Evolutionary conservation across 345 rosid genomes (phyloP).

Genomic region (Eucalyptus dawsonii): DNA sequence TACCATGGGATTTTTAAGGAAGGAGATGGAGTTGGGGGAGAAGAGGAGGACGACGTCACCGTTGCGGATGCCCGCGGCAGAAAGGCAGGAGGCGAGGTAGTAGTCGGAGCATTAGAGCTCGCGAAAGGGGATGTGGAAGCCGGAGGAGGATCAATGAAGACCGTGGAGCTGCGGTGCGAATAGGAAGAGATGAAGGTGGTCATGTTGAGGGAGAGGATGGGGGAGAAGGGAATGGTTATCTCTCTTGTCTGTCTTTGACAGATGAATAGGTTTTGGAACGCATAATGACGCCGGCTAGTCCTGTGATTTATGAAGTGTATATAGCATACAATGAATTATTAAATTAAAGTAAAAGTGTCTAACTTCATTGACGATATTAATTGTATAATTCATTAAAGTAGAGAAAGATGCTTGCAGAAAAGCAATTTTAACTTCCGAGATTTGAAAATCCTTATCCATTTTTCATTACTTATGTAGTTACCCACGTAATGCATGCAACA

Average conservation of each 20-base stretch:
- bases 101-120: background rate
- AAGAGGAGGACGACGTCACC: background rate
- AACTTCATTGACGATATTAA: background rate
- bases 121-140: background rate
- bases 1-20: accelerated
- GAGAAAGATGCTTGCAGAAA: background rate
- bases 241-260: background rate
- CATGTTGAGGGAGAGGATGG: background rate
- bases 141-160: background rate
- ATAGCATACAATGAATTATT: background rate
- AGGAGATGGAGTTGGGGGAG: background rate
- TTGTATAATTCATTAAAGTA: background rate
- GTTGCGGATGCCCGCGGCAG: accelerated
- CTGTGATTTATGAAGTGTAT: background rate
- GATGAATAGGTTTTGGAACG: background rate
- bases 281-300: background rate
- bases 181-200: background rate
- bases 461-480: background rate
- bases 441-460: background rate
- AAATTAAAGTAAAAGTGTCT: background rate
- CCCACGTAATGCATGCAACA: background rate
- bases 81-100: background rate
- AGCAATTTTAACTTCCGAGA: background rate
- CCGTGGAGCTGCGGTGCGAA: background rate
- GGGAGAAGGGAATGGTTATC: background rate